phyloP scores from a whole-genome alignment of 2,329 filamentous ascomycete genomes.

The Chalara sp. region DNA sequence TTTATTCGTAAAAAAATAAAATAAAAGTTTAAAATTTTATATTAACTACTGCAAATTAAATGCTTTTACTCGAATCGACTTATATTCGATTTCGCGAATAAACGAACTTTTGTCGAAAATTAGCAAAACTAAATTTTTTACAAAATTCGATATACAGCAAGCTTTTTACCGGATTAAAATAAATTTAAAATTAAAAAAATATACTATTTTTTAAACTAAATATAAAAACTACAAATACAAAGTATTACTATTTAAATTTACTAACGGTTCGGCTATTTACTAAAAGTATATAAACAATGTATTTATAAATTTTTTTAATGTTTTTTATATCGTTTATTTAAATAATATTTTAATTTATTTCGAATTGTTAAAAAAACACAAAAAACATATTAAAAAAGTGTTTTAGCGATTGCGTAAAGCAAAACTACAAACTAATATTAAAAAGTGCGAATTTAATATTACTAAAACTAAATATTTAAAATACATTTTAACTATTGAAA shows the following conservation, averaged over 20 bases:
- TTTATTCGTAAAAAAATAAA: background rate
- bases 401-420: background rate
- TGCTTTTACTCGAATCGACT: too few relatives aligned
- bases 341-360: background rate
- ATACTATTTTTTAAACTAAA: background rate
- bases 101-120: background rate
- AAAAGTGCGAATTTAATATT: slow-evolving; percentile 3
- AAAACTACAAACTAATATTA: slow-evolving; percentile 2
- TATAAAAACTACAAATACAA: background rate
- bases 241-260: slow-evolving; percentile 4
- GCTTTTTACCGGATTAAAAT: background rate
- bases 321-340: background rate
- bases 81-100: background rate
- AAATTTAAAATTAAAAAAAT: background rate
- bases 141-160: background rate
- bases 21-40: too few relatives aligned
- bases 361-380: too few relatives aligned
- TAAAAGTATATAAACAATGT: slow-evolving; percentile 8
- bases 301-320: slow-evolving; percentile 1
- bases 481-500: slow-evolving; percentile 1
- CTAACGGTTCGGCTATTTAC: slow-evolving; percentile 1
- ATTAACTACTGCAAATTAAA: too few relatives aligned
- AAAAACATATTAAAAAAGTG: background rate
- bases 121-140: background rate
- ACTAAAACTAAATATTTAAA: slow-evolving; percentile 5